These are phyloP conservation scores for Hyphopichia homilentoma DNA, from an alignment of 805 yeast species.

Conservation along the genomic window DNA sequence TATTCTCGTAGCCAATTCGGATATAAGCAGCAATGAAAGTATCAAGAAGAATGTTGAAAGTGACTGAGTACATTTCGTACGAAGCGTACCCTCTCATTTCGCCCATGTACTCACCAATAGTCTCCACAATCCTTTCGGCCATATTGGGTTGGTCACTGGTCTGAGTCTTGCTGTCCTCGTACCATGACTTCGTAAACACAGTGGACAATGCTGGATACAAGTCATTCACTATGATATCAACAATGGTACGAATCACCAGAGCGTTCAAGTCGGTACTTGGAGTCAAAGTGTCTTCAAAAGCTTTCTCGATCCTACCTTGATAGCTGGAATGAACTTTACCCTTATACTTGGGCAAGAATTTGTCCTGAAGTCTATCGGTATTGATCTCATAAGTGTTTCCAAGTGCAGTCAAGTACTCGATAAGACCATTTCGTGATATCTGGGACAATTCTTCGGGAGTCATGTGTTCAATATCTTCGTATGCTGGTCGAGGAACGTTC, in stretches of 20 bases:
- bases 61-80: conserved; percentile 37
- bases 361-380: conserved; percentile 58
- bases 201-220: conserved; percentile 56
- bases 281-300: conserved; percentile 46
- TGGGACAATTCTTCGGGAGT: conserved; percentile 33
- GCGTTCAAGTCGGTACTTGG: conserved; percentile 78
- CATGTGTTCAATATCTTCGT: conserved; percentile 35
- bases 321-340: conserved; percentile 50
- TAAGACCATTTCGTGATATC: conserved; percentile 58
- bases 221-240: conserved; percentile 70
- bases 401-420: conserved; percentile 77
- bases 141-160: conserved; percentile 34
- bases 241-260: conserved; percentile 63
- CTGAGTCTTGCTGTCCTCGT: conserved; percentile 44
- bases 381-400: conserved; percentile 86
- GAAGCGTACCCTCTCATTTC: conserved; percentile 53
- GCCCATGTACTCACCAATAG: conserved; percentile 68
- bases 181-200: conserved; percentile 71
- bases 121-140: conserved; percentile 63
- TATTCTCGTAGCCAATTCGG: conserved; percentile 37
- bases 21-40: conserved; percentile 35
- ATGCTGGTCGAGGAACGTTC: conserved; percentile 9
- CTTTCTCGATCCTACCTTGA: conserved; percentile 30
- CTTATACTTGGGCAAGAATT: conserved; percentile 62
- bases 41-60: conserved; percentile 36